These are phyloP conservation scores for Porphyrellus cyaneotinctus DNA, from an alignment of 768 basidiomycete species.

Conservation along the genomic window DNA sequence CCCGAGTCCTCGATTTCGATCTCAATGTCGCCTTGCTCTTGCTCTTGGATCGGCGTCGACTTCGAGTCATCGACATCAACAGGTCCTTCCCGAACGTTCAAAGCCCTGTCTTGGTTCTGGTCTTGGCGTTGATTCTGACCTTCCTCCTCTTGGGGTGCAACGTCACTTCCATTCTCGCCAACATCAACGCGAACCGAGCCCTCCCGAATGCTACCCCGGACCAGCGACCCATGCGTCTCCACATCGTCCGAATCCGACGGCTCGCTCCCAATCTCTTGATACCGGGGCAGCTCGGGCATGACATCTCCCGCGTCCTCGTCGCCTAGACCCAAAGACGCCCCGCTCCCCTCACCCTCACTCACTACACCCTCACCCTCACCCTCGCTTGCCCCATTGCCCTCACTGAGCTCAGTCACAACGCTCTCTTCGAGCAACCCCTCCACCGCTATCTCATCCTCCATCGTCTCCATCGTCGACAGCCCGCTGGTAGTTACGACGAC, in stretches of 20 bases:
- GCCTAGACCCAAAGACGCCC: neutral
- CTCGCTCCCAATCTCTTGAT: constrained; percentile 6
- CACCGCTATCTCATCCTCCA: constrained; percentile 22
- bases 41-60: neutral
- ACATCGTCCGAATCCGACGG: constrained; percentile 29
- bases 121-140: neutral
- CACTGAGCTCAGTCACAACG: neutral
- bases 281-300: constrained; percentile 1
- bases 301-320: neutral
- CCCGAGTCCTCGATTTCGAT: neutral
- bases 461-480: constrained; percentile 5
- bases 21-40: neutral
- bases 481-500: neutral
- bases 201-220: neutral
- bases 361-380: no score
- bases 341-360: neutral
- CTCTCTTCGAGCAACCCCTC: constrained; percentile 20
- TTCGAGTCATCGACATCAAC: neutral
- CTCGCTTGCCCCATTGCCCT: no score
- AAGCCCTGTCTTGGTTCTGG: neutral
- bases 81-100: neutral
- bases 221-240: constrained; percentile 23
- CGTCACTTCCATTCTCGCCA: neutral
- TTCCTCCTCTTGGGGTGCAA: neutral
- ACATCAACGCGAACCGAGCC: neutral